Conservation (phyloP, 73 alveolate species). For the Effrenium voratum region DNA sequence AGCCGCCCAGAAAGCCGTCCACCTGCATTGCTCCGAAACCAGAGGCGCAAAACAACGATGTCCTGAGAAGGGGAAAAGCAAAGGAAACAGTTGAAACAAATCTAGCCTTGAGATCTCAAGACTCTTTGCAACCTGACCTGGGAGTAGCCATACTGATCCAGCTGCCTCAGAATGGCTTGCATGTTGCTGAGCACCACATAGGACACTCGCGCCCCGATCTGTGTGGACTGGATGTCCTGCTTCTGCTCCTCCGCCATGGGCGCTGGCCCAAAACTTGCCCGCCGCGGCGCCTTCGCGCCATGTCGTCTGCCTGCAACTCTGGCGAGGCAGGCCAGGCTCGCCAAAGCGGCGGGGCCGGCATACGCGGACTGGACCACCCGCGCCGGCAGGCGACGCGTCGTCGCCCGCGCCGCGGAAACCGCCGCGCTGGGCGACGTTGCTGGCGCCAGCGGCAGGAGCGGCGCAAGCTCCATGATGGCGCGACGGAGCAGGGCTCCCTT, state of each 20-base stretch:
- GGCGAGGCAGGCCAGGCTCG: too few relatives aligned
- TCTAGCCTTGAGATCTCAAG: too few relatives aligned
- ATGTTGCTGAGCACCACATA: constrained; percentile 48
- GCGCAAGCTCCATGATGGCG: too few relatives aligned
- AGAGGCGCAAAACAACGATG: background rate
- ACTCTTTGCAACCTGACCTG: background rate
- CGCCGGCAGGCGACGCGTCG: too few relatives aligned
- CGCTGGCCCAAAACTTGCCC: constrained; percentile 51
- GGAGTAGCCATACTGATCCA: constrained; percentile 86
- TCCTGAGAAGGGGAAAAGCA: too few relatives aligned
- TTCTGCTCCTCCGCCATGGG: constrained; percentile 60
- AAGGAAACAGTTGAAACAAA: too few relatives aligned
- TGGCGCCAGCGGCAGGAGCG: background rate
- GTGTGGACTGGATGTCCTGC: constrained; percentile 72
- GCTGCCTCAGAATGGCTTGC: constrained; percentile 79
- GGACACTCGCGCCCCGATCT: constrained; percentile 82
- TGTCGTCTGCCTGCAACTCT: too few relatives aligned
- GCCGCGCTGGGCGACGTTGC: too few relatives aligned
- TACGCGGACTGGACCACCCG: too few relatives aligned
- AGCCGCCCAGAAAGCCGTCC: constrained; percentile 89
- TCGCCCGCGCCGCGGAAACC: too few relatives aligned
- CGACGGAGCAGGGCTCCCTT: constrained; percentile 9
- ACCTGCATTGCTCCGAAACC: background rate
- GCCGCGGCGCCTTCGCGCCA: background rate
- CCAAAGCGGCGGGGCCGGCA: too few relatives aligned